Evolutionary conservation across 495 filamentous ascomycete species (phyloP), one percentile per base, ranked within the genome.

Genomic region (Talaromyces ruber): DNA sequence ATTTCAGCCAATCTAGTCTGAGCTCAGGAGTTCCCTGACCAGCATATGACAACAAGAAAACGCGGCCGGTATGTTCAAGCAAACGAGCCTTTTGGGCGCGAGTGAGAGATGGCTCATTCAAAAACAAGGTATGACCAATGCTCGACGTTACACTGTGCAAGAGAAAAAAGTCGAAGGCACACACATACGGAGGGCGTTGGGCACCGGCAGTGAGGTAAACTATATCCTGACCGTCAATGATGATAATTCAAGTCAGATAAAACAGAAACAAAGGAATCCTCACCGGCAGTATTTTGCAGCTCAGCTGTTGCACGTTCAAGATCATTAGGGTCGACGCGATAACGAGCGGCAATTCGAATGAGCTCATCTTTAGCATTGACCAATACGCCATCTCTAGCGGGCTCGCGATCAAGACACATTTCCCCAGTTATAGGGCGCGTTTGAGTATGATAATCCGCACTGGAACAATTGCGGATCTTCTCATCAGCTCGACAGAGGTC

Each of bases 141-240:
- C 60, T 50, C 22, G 64, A 34, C 37, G 28, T 66, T 14, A 56
- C 39, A 22, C 60, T 51, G 51, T 66, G 64, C 1, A 66, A 22
- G 28, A 66, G 61, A 30, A 63, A 68, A 59, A 66, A 66, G 52
- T 66, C 66, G 22, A 57, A 65, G 3, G 55, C 28, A 30, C 60
- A 63, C 34, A 63, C 47, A 26, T 67, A 51, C 4, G 65, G 65
- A 11, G 60, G 57, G 25, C 30, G 37, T 47, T 68, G 64, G 3
- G 64, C 61, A 18, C 53, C n/a, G n/a, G 52, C 59, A 59, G 58
- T 39, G 1, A 50, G 12, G n/a, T 32, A 60, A 2, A 60, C 58
- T 52, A 47, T 24, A 59, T 39, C 11, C 6, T 47, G 25, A 53
- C 62, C n/a, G 4, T n/a, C 4, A 22, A 14, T 26, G 3, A 22